Base-by-base conservation (phyloP, 192 early-diverging fungal species). In the Mortierella claussenii region DNA sequence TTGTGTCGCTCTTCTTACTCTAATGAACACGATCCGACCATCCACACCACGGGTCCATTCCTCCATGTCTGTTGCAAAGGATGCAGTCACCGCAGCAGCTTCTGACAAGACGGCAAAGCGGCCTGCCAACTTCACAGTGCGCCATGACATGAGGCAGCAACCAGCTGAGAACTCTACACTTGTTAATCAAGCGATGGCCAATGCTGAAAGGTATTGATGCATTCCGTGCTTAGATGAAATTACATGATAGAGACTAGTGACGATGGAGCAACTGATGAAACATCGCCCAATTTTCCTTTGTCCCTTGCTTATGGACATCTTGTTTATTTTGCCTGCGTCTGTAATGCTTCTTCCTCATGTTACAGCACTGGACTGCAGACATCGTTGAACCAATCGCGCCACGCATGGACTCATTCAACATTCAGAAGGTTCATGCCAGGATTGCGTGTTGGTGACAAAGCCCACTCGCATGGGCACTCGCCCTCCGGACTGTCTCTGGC, bases 321-420 rank as follows among this genome's bases (percentile, higher is more conserved):
- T 49, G 17, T 23, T 24, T 24, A 45, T 45, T 45, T n/a, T 15
- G 15, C 15, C 15, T 8, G 20, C 13, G 43, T 45, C 13, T 45
- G 4, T 15, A 45, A 23, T 49, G 24, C 47, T 23, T 2, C 21
- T 40, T 10, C 37, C 37, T 10, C 37, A 34, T 21, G 51, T 46
- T 26, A 31, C 60, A 7, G 48, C 60, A n/a, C n/a, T n/a, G n/a
- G n/a, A 1, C 65, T 58, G 49, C 42, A 43, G 23, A 40, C 66
- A n/a, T 69, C 68, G 2, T 44, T 60, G 48, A 55, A 32, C 9
- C 59, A 37, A 17, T 69, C 68, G 43, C 68, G 68, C 30, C 68
- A 69, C 54, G 60, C 70, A 13, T 75, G 70, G 70, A 75, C 63
- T 31, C 70, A 75, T 17, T 28, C 50, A 3, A 57, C 70, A 28